These are phyloP conservation scores for Lachnellula willkommii DNA, from an alignment of 2,329 filamentous ascomycete genomes.

Conservation along the genomic window DNA sequence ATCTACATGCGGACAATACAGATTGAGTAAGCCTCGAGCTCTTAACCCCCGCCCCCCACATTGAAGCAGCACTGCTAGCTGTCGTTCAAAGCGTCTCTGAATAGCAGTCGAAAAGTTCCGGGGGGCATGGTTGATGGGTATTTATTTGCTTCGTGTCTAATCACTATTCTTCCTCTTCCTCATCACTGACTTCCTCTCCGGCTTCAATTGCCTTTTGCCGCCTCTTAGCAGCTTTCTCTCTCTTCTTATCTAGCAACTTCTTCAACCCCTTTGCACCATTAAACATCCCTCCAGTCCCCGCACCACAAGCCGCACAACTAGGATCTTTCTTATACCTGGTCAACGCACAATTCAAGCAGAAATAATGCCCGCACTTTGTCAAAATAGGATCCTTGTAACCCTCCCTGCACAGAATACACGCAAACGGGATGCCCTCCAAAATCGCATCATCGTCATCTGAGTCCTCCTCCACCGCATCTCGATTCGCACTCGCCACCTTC, in stretches of 20 bases:
- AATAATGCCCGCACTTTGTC: slow-evolving; percentile 93
- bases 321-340: slow-evolving; percentile 82
- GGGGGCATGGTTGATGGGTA: neutral
- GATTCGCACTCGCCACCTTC: slow-evolving; percentile 30
- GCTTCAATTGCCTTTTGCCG: slow-evolving; percentile 47
- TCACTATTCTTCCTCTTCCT: slow-evolving; percentile 35
- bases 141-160: neutral
- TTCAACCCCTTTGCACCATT: slow-evolving; percentile 80
- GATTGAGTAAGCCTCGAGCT: too few relatives aligned
- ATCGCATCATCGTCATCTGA: slow-evolving; percentile 37
- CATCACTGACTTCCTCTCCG: slow-evolving; percentile 45
- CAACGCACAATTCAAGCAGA: slow-evolving; percentile 86
- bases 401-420: slow-evolving; percentile 32
- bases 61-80: too few relatives aligned
- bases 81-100: too few relatives aligned
- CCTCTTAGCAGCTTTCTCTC: slow-evolving; percentile 49
- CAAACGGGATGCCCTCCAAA: slow-evolving; percentile 32
- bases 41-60: too few relatives aligned
- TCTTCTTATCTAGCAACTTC: slow-evolving; percentile 65
- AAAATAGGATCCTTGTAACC: slow-evolving; percentile 61
- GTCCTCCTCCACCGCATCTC: slow-evolving; percentile 37
- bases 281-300: slow-evolving; percentile 83
- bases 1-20: too few relatives aligned
- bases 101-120: too few relatives aligned
- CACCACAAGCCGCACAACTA: slow-evolving; percentile 77